Conservation (phyloP, 2,329 filamentous ascomycete species). For the Cladosporium sp. region DNA sequence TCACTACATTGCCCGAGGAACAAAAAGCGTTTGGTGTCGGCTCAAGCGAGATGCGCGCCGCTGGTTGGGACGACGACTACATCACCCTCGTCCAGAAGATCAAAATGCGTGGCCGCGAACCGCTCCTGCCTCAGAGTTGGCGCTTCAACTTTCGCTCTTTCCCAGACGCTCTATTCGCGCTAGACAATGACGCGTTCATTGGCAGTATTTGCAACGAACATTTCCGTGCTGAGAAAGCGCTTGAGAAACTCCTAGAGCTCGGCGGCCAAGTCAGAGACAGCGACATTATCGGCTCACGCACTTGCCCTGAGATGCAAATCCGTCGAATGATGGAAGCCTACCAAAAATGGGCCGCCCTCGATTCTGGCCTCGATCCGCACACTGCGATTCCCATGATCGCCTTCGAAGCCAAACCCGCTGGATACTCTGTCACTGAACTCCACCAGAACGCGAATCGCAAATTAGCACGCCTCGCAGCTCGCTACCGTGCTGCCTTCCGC, state of each 20-base stretch:
- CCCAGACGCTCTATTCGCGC: constrained; percentile 54
- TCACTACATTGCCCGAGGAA: constrained; percentile 27
- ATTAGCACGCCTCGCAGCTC: constrained; percentile 45
- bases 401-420: constrained; percentile 43
- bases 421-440: constrained; percentile 42
- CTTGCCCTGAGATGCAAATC: constrained; percentile 27
- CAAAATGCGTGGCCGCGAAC: constrained; percentile 57
- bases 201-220: constrained; percentile 43
- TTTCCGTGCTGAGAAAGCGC: constrained; percentile 54
- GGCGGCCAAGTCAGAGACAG: constrained; percentile 55
- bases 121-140: constrained; percentile 55
- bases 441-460: constrained; percentile 43
- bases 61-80: constrained; percentile 54
- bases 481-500: constrained; percentile 44
- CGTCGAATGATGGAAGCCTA: constrained; percentile 44
- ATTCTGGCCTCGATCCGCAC: constrained; percentile 45
- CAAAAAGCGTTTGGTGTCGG: constrained; percentile 27
- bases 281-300: constrained; percentile 24
- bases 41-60: constrained; percentile 26
- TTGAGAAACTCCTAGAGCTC: constrained; percentile 52
- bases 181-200: constrained; percentile 48
- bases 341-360: constrained; percentile 55
- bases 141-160: constrained; percentile 55
- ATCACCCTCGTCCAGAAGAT: constrained; percentile 55
- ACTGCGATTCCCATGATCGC: constrained; percentile 46